Percentiles rank a stretch among this genome's conserved stretches.
phyloP scores from a whole-genome alignment of 306 rosid species.

The Urtica urens region DNA sequence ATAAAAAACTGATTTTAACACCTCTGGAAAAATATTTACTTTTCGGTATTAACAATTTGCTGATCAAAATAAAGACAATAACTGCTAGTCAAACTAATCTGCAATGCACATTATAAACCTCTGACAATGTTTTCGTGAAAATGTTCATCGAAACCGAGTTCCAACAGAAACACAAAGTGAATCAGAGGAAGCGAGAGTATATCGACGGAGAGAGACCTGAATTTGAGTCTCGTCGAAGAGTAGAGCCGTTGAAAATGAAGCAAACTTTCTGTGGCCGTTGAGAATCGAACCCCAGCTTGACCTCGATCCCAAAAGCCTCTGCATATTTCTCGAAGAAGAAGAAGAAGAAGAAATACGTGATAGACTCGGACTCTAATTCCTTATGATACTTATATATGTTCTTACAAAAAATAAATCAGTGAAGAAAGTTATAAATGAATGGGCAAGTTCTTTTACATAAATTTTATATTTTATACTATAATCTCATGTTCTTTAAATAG shows the following conservation, averaged over 20 bases:
- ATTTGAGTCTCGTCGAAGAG: slow-evolving; percentile 87
- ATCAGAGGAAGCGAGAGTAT: not conserved
- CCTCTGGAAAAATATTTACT: not conserved
- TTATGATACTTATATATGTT: too few relatives aligned
- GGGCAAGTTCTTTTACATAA: too few relatives aligned
- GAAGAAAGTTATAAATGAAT: too few relatives aligned
- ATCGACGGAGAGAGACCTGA: slow-evolving; percentile 75
- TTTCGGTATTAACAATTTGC: not conserved
- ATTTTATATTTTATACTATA: too few relatives aligned
- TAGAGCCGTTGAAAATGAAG: slow-evolving; percentile 59
- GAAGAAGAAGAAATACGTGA: slow-evolving; percentile 3
- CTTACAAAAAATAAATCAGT: too few relatives aligned
- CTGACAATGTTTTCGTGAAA: too few relatives aligned
- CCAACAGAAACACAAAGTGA: too few relatives aligned
- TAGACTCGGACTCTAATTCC: not conserved
- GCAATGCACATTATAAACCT: not conserved
- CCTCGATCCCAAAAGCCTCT: slow-evolving; percentile 36
- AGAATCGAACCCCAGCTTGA: slow-evolving; percentile 23
- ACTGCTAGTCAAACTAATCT: not conserved
- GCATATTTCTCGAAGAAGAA: slow-evolving; percentile 31
- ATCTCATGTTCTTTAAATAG: too few relatives aligned
- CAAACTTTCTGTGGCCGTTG: slow-evolving; percentile 22
- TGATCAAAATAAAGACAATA: not conserved
- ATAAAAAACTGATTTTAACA: not conserved
- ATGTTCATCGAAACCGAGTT: not conserved